phyloP scores from a whole-genome alignment of 2,329 filamentous ascomycete species.

The Macrophomina tecta region DNA sequence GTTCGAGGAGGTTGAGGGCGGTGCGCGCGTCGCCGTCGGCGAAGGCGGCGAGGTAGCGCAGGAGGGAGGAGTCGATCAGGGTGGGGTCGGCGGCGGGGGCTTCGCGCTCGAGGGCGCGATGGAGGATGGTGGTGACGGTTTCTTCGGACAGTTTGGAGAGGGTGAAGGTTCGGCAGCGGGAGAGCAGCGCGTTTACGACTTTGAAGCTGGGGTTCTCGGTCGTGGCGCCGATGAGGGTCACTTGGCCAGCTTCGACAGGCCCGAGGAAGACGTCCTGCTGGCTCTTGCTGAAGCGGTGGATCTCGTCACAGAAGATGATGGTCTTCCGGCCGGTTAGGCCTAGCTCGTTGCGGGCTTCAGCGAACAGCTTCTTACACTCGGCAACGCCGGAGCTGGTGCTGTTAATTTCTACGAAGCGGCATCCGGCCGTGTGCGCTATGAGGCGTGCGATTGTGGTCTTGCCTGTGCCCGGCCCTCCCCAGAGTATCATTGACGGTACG shows the following conservation, averaged over 20 bases:
- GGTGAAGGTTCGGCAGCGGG: constrained; percentile 89
- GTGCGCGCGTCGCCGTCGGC: constrained; percentile 92
- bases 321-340: constrained; percentile 85
- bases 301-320: constrained; percentile 97
- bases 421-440: constrained; percentile 80
- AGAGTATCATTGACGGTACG: constrained; percentile 94
- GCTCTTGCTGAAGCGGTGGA: constrained; percentile 86
- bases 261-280: constrained; percentile 96
- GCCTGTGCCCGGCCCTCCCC: constrained; percentile 81
- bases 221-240: constrained; percentile 92
- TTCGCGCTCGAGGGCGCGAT: constrained; percentile 74
- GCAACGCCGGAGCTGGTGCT: constrained; percentile 86
- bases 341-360: constrained; percentile 80
- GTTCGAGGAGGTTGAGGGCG: constrained; percentile 87
- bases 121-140: constrained; percentile 75
- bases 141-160: constrained; percentile 75
- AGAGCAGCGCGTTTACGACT: constrained; percentile 84
- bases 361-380: constrained; percentile 92
- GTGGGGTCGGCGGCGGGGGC: constrained; percentile 47
- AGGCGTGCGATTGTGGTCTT: constrained; percentile 93
- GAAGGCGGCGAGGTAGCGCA: constrained; percentile 83
- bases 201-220: constrained; percentile 98
- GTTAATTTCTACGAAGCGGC: constrained; percentile 94
- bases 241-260: constrained; percentile 86
- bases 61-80: constrained; percentile 76